Evolutionary conservation across 768 basidiomycete species (phyloP).

Genomic region (Tubosaeta brunneosetosa): DNA sequence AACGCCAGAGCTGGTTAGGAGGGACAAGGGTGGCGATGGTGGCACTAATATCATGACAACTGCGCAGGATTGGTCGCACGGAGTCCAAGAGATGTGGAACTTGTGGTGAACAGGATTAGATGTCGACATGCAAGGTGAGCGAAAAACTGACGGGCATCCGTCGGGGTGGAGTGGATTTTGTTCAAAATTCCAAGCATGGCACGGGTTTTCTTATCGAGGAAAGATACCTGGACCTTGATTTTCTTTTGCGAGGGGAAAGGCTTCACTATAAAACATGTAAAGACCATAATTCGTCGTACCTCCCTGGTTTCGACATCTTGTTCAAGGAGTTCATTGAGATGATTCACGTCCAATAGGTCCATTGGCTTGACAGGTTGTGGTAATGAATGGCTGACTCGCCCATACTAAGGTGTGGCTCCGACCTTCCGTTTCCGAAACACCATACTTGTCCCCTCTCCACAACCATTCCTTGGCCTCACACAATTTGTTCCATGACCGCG

Average conservation of each 20-base stretch:
- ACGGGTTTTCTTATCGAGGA: slow-evolving; percentile 72
- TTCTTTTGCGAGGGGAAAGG: slow-evolving; percentile 41
- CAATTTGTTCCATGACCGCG: slow-evolving; percentile 21
- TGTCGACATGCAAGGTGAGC: slow-evolving; percentile 5
- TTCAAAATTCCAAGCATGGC: slow-evolving; percentile 71
- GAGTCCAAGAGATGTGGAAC: slow-evolving; percentile 58
- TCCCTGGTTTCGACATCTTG: slow-evolving; percentile 61
- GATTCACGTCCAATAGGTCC: slow-evolving; percentile 52
- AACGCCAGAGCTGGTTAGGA: slow-evolving; percentile 73
- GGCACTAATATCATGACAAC: slow-evolving; percentile 47
- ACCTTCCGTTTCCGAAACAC: slow-evolving; percentile 12
- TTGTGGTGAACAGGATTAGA: slow-evolving; percentile 27
- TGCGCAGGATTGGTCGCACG: slow-evolving; percentile 50
- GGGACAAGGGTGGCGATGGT: slow-evolving; percentile 60
- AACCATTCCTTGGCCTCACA: background rate
- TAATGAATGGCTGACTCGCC: slow-evolving; percentile 4
- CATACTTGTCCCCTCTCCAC: background rate
- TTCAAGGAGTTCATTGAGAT: slow-evolving; percentile 57
- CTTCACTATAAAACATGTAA: slow-evolving; percentile 1
- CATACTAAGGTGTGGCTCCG: background rate
- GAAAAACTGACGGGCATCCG: slow-evolving; percentile 46
- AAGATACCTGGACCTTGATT: slow-evolving; percentile 72
- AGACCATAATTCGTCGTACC: slow-evolving; percentile 35
- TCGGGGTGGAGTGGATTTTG: slow-evolving; percentile 73
- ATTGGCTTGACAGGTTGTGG: slow-evolving; percentile 32